These are phyloP conservation scores for Fusarium haematococcum DNA, from an alignment of 2,329 filamentous ascomycete species.

Conservation along the genomic window DNA sequence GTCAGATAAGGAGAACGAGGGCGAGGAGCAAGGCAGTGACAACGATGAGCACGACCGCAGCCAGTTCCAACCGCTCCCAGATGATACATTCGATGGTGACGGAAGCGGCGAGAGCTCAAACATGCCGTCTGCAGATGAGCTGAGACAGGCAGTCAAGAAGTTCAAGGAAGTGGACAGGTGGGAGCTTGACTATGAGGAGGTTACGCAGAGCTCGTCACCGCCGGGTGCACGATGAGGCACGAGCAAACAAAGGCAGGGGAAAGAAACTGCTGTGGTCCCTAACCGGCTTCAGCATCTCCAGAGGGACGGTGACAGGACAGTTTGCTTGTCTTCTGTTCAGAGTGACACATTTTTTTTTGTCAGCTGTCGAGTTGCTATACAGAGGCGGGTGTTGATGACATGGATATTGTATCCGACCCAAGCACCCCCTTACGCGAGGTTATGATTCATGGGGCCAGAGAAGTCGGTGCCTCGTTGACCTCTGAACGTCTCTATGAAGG, in stretches of 20 bases:
- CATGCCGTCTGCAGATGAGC: conserved; percentile 61
- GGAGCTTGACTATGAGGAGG: conserved; percentile 75
- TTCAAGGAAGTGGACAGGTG: conserved; percentile 78
- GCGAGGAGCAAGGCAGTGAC: conserved; percentile 39
- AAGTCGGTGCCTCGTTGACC: neutral
- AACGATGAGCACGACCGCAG: conserved; percentile 53
- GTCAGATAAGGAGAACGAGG: conserved; percentile 70
- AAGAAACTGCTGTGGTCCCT: neutral
- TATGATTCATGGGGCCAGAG: neutral
- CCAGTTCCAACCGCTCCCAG: conserved; percentile 57
- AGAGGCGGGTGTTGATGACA: neutral
- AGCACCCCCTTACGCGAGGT: neutral
- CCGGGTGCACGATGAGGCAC: conserved; percentile 58
- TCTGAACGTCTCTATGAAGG: neutral
- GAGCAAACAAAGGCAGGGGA: neutral
- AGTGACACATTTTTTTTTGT: neutral
- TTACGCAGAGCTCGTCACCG: conserved; percentile 67
- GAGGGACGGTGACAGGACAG: neutral
- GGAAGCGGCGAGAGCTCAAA: conserved; percentile 49
- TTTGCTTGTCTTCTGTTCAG: neutral
- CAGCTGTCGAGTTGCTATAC: neutral
- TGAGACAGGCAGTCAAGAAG: conserved; percentile 70
- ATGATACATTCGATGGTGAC: conserved; percentile 56
- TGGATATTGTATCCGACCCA: neutral
- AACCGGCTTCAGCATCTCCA: neutral